Evolutionary conservation across 2,329 filamentous ascomycete genomes (phyloP).

Genomic region (Bimuria novae-zelandiae): DNA sequence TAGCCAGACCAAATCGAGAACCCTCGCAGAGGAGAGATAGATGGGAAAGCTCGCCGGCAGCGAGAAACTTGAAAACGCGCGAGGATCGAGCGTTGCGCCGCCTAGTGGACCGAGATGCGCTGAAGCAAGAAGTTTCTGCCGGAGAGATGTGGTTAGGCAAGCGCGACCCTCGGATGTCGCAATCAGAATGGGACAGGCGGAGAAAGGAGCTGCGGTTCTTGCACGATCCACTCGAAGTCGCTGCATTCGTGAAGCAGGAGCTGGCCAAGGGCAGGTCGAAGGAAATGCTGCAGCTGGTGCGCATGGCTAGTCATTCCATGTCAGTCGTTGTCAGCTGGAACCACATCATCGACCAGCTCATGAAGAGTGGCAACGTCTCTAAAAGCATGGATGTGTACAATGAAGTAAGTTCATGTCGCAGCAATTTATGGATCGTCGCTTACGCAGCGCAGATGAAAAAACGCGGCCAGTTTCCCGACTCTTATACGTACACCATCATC

Average conservation of each 20-base stretch:
- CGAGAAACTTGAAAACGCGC: constrained; percentile 31
- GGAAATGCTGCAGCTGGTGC: constrained; percentile 70
- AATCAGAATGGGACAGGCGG: constrained; percentile 41
- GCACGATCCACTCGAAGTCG: constrained; percentile 74
- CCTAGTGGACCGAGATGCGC: constrained; percentile 14
- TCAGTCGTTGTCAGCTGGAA: constrained; percentile 85
- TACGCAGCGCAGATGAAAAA: constrained; percentile 80
- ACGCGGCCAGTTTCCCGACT: constrained; percentile 76
- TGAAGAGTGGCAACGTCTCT: constrained; percentile 66
- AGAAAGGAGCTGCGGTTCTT: constrained; percentile 66
- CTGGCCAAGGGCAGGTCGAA: constrained; percentile 65
- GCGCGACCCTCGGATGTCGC: constrained; percentile 30
- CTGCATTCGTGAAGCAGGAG: constrained; percentile 65
- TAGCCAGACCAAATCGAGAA: constrained; percentile 5
- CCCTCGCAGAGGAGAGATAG: constrained; percentile 17
- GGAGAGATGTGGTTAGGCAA: constrained; percentile 31
- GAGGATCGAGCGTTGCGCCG: constrained; percentile 15
- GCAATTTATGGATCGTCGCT: constrained; percentile 8
- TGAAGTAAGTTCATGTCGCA: constrained; percentile 61
- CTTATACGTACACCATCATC: constrained; percentile 81
- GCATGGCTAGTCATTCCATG: constrained; percentile 67
- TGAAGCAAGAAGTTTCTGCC: constrained; percentile 6
- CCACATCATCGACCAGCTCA: constrained; percentile 72
- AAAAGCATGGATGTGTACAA: constrained; percentile 83
- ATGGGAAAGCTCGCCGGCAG: constrained; percentile 33